Evolutionary conservation across 129 eudicot genomes (phyloP).

Genomic region (Flaveria robusta): DNA sequence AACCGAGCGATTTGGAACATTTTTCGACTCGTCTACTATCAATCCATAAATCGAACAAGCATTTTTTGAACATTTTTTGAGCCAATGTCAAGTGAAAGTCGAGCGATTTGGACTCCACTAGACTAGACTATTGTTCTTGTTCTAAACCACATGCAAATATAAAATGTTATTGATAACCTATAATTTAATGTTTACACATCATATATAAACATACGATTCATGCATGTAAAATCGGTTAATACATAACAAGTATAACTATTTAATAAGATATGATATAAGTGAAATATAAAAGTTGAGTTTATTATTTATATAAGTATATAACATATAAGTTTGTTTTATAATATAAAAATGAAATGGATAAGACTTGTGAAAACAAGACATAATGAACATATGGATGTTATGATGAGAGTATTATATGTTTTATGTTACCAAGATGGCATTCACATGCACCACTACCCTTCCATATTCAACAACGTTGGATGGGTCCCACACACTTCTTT

Average conservation of each 20-base stretch:
- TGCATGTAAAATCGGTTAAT: too few species aligned
- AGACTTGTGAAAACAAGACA: constrained; percentile 22
- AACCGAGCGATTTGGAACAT: too few species aligned
- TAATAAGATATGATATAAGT: neutral
- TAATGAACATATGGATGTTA: constrained; percentile 15
- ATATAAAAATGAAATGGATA: constrained; percentile 18
- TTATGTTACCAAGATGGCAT: constrained; percentile 41
- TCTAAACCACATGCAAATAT: too few species aligned
- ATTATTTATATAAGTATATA: too few species aligned
- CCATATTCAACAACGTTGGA: constrained; percentile 19
- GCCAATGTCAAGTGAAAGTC: too few species aligned
- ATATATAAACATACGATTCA: too few species aligned
- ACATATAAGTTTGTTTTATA: neutral
- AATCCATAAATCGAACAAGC: too few species aligned
- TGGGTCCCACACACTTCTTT: constrained; percentile 34
- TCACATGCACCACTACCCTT: constrained; percentile 49
- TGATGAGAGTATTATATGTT: constrained; percentile 22
- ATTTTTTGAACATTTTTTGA: too few species aligned
- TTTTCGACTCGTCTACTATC: too few species aligned
- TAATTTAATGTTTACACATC: neutral
- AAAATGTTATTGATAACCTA: too few species aligned
- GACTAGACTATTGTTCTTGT: too few species aligned
- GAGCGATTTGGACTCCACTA: too few species aligned
- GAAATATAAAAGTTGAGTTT: neutral
- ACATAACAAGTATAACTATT: neutral